Conservation (phyloP, 2,329 filamentous ascomycete genomes). For the Fusarium devonianum region DNA sequence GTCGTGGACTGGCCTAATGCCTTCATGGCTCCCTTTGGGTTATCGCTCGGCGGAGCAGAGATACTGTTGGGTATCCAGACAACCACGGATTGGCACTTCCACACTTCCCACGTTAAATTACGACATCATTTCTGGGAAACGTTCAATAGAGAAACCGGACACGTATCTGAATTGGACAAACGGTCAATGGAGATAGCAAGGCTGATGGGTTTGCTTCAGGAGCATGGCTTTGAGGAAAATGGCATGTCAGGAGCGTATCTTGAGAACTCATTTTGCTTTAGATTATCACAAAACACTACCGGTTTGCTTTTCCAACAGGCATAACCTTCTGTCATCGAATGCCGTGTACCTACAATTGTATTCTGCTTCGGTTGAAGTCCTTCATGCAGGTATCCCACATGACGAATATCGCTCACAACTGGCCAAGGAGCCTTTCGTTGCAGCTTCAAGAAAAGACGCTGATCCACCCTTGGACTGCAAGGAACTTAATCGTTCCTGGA, state of each 20-base stretch:
- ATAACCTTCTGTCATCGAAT: too few species aligned
- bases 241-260: slow-evolving; percentile 4
- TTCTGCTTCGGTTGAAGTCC: too few species aligned
- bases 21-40: slow-evolving; percentile 39
- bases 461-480: too few species aligned
- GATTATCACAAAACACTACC: too few species aligned
- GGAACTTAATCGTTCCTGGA: too few species aligned
- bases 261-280: slow-evolving; percentile 9
- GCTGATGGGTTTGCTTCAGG: slow-evolving; percentile 15
- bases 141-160: slow-evolving; percentile 6
- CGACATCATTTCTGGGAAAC: slow-evolving; percentile 14
- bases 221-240: slow-evolving; percentile 14
- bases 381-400: too few species aligned
- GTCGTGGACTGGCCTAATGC: slow-evolving; percentile 43
- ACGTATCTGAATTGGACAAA: slow-evolving; percentile 8
- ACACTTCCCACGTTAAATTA: slow-evolving; percentile 14
- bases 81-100: slow-evolving; percentile 15
- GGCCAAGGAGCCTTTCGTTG: too few species aligned
- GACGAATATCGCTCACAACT: too few species aligned
- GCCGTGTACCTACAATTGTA: too few species aligned
- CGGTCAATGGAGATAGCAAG: slow-evolving; percentile 19
- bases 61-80: slow-evolving; percentile 27
- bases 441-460: too few species aligned
- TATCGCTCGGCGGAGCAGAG: slow-evolving; percentile 39
- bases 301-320: too few species aligned